phyloP scores from a whole-genome alignment of 1,284 basidiomycete species.

The Veloporphyrellus conicus region DNA sequence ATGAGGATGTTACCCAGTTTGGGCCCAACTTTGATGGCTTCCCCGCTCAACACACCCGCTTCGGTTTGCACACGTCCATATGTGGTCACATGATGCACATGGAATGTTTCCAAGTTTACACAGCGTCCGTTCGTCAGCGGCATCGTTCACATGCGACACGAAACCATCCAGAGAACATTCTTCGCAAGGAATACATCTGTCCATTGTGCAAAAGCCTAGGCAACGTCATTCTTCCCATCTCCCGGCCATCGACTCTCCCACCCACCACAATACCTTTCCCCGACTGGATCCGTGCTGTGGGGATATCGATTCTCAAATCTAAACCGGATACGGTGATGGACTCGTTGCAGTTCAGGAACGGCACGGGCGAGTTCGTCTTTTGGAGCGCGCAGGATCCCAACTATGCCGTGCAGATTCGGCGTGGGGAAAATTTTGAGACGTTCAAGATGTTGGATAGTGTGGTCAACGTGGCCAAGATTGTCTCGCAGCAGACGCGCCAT shows the following conservation, averaged over 20 bases:
- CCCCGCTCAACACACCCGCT: constrained; percentile 66
- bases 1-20: constrained; percentile 46
- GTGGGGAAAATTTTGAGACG: constrained; percentile 51
- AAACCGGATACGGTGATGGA: constrained; percentile 68
- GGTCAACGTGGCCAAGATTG: constrained; percentile 62
- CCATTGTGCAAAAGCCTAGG: constrained; percentile 98
- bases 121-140: constrained; percentile 79
- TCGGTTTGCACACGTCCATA: constrained; percentile 85
- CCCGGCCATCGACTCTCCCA: constrained; percentile 42
- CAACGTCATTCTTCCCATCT: constrained; percentile 87
- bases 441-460: constrained; percentile 77
- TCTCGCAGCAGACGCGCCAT: constrained; percentile 72
- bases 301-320: constrained; percentile 76
- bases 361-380: constrained; percentile 80
- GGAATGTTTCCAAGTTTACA: constrained; percentile 91
- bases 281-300: constrained; percentile 78
- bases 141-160: constrained; percentile 88
- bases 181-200: constrained; percentile 92
- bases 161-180: constrained; percentile 92
- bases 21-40: constrained; percentile 69
- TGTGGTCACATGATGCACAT: constrained; percentile 99
- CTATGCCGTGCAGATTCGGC: constrained; percentile 54
- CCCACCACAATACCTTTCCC: constrained; percentile 62
- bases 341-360: constrained; percentile 66
- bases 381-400: constrained; percentile 76